Evolutionary conservation across 148 eudicot genomes (phyloP).

Genomic region (Limonium bicolor): DNA sequence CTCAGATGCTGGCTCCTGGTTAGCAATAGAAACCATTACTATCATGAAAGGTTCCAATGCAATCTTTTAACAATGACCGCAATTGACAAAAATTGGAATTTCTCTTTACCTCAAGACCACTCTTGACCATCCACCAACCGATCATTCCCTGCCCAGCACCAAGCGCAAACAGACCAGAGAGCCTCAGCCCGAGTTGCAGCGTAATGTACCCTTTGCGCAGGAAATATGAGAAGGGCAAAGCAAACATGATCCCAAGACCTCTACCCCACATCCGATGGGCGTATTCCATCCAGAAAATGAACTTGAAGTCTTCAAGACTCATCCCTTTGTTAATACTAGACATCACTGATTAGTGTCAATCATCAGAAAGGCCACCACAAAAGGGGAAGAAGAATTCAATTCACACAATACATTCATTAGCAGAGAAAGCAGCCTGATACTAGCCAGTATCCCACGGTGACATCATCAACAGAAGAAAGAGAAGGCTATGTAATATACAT

Average conservation of each 20-base stretch:
- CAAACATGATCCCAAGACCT: conserved; percentile 94
- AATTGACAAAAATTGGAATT: not conserved
- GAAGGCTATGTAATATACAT: no score
- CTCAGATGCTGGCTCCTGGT: conserved; percentile 78
- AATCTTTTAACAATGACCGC: no score
- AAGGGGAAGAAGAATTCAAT: no score
- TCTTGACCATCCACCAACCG: conserved; percentile 99
- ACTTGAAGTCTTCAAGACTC: conserved; percentile 84
- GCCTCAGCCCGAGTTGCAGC: conserved; percentile 59
- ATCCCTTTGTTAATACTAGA: conserved; percentile 82
- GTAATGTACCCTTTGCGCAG: conserved; percentile 84
- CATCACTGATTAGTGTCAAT: no score
- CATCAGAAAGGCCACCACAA: no score
- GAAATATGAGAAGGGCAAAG: conserved; percentile 89
- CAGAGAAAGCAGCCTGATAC: no score
- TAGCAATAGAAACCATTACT: not conserved
- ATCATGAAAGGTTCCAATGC: not conserved
- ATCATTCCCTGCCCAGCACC: conserved; percentile 97
- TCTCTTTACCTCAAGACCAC: conserved; percentile 81
- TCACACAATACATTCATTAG: no score
- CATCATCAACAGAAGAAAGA: no score
- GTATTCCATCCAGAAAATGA: conserved; percentile 99
- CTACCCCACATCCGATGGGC: conserved; percentile 99
- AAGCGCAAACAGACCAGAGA: conserved; percentile 72
- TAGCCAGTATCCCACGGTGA: no score